Evolutionary conservation across 768 basidiomycete species (phyloP).

Genomic region (Calocybe indica): DNA sequence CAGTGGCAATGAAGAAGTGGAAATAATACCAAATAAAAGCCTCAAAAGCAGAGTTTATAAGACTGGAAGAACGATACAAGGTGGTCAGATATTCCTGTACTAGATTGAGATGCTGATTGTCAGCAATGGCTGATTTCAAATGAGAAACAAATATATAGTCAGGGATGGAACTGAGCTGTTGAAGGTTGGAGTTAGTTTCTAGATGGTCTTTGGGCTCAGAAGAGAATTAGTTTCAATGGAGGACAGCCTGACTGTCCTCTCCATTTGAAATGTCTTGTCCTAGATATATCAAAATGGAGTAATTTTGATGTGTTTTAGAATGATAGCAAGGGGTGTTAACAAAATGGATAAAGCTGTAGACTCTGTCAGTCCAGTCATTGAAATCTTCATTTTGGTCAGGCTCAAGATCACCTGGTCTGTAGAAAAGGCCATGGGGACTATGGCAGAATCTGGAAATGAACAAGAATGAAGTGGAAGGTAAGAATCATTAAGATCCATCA

Average conservation of each 20-base stretch:
- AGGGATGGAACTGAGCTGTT: no score
- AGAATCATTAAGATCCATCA: constrained; percentile 35
- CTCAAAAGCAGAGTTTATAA: no score
- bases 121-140: not conserved
- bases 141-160: no score
- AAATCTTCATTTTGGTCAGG: not conserved
- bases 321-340: not conserved
- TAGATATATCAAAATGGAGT: not conserved
- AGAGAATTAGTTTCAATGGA: constrained; percentile 1
- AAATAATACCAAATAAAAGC: not conserved
- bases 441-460: constrained; percentile 28
- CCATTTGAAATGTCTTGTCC: not conserved
- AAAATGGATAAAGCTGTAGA: not conserved
- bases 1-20: not conserved
- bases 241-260: not conserved
- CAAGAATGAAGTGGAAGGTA: constrained; percentile 27
- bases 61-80: not conserved
- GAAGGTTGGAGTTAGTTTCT: no score
- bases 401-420: not conserved
- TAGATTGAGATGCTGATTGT: not conserved
- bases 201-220: not conserved
- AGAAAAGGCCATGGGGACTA: constrained; percentile 6
- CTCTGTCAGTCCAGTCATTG: not conserved
- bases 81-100: not conserved
- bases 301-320: no score